Conservation (phyloP, 768 basidiomycete species). For the Naganishia vaughanmartiniae region DNA sequence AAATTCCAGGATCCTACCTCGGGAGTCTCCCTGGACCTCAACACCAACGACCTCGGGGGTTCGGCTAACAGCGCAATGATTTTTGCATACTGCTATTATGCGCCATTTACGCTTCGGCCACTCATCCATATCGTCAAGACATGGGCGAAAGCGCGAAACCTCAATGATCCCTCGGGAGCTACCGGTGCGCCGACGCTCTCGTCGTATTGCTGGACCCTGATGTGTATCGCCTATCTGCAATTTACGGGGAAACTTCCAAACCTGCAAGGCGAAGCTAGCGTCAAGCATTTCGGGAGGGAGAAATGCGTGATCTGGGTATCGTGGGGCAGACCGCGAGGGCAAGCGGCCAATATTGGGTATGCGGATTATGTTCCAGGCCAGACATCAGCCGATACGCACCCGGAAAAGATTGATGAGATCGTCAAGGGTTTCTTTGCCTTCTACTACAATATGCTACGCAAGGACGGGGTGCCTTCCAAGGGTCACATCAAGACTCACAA, state of each 20-base stretch:
- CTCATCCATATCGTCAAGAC: conserved; percentile 47
- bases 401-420: conserved; percentile 2
- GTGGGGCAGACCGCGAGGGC: conserved; percentile 42
- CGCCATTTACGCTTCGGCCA: conserved; percentile 48
- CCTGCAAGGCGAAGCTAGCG: conserved; percentile 38
- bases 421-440: conserved; percentile 45
- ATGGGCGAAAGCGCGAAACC: conserved; percentile 41
- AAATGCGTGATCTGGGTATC: conserved; percentile 43
- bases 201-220: conserved; percentile 46
- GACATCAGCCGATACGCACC: background rate
- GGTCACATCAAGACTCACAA: background rate
- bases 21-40: conserved; percentile 41
- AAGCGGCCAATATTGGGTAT: conserved; percentile 18
- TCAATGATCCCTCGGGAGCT: conserved; percentile 47
- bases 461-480: background rate
- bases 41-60: conserved; percentile 46
- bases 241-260: conserved; percentile 43
- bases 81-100: conserved; percentile 44
- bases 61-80: conserved; percentile 47
- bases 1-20: conserved; percentile 41
- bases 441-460: conserved; percentile 6
- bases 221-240: conserved; percentile 51
- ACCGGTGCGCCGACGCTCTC: conserved; percentile 45
- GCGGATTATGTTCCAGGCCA: conserved; percentile 2
- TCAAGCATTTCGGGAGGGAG: conserved; percentile 31